Conservation (phyloP, 2,329 filamentous ascomycete species). For the Xylaria sp. region DNA sequence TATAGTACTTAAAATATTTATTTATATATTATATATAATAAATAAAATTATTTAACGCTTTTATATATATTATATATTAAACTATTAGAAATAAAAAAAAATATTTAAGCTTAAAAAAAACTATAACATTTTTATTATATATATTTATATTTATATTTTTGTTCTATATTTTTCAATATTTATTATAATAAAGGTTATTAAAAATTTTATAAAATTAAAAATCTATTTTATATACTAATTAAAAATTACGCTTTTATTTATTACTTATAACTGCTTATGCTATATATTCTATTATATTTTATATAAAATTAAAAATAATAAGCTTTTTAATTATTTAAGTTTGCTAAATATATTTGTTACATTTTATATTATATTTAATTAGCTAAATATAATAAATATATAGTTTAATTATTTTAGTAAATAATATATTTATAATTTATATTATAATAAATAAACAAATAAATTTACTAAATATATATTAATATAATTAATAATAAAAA, state of each 20-base stretch:
- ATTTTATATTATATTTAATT: not conserved
- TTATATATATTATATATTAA: not conserved
- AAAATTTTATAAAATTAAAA: not conserved
- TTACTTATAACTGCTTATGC: not conserved
- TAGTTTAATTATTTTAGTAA: not conserved
- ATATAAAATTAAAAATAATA: not conserved
- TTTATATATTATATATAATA: not conserved
- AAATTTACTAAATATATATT: not conserved
- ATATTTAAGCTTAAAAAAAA: not conserved
- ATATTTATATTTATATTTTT: too few species aligned
- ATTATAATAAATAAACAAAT: not conserved
- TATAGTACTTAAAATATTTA: too few species aligned
- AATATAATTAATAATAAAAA: not conserved
- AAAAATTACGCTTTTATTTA: not conserved
- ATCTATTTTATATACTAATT: not conserved
- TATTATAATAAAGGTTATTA: not conserved
- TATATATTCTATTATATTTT: not conserved
- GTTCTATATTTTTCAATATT: not conserved
- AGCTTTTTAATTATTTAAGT: not conserved
- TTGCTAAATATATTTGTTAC: not conserved
- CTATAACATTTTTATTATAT: not conserved
- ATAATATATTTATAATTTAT: not conserved
- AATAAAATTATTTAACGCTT: not conserved
- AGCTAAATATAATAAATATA: not conserved
- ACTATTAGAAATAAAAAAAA: not conserved